Percentiles rank a stretch among this genome's conserved stretches.
Evolutionary conservation across 2,329 filamentous ascomycete genomes (phyloP).

Genomic region (Fusarium scirpi): DNA sequence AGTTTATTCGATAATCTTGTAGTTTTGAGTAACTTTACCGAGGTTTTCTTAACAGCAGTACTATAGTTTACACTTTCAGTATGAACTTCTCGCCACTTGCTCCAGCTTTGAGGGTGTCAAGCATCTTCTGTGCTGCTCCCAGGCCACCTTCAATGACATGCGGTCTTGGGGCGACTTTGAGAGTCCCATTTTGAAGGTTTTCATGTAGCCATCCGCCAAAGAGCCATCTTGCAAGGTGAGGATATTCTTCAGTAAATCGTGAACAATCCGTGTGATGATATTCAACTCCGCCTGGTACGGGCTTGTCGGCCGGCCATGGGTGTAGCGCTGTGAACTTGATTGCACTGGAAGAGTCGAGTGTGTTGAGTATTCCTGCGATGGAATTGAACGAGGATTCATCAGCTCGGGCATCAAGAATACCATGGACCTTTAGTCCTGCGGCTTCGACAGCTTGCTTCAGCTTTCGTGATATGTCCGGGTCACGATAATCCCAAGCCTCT

Average conservation of each 20-base stretch:
- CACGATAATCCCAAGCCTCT: background rate
- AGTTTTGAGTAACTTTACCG: background rate
- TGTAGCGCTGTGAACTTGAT: background rate
- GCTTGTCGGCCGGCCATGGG: background rate
- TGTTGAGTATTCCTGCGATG: fast-evolving
- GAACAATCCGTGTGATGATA: background rate
- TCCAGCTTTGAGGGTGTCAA: background rate
- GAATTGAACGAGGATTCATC: background rate
- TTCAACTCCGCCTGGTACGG: fast-evolving
- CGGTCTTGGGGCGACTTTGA: background rate
- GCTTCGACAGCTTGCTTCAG: fast-evolving
- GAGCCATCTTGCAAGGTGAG: background rate
- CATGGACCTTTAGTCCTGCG: background rate
- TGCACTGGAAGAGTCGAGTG: fast-evolving
- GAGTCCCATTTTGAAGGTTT: background rate
- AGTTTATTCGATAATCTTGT: background rate
- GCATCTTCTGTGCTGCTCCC: background rate
- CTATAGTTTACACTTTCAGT: background rate
- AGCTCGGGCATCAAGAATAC: background rate
- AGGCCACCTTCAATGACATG: background rate
- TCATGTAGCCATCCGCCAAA: background rate
- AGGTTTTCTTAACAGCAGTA: background rate
- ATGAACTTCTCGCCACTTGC: conserved; percentile 7
- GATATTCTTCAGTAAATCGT: fast-evolving
- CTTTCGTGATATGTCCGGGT: background rate